Evolutionary conservation across 208 protist species (phyloP), one percentile per base, ranked within the genome.

Genomic region (Trypanosoma congolense): DNA sequence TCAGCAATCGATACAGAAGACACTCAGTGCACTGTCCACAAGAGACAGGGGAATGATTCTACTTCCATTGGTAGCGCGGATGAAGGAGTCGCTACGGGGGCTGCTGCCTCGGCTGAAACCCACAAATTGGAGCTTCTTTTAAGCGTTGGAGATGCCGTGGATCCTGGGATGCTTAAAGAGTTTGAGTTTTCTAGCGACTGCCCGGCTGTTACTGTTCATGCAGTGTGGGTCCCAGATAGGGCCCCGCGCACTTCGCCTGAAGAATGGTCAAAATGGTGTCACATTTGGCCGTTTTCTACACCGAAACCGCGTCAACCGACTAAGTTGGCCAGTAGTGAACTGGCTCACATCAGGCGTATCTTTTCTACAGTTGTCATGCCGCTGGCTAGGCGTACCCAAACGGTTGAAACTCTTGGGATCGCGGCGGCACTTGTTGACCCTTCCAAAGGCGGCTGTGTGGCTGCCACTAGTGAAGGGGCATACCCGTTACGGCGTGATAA

Each of bases 281-380:
- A 22, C 0, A 25, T 85, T 19, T 94, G 87, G 84, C 87, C 87
- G 0, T 58, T 94, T 31, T 64, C 83, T 3, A 44, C 76, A 3
- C 87, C 87, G 6, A 77, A 80, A 44, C 87, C 87, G 31, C 71
- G 54, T 26, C 56, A 50, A 12, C 46, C 40, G 0, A 31, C 38
- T 14, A 31, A 16, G n/a, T 65, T 77, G 2, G 59, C 70, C 1
- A 14, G 36, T 0, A 38, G 36, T 4, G 44, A 74, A 18, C 40
- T 65, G 0, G 42, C 19, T 9, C 22, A 50, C 22, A 71, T 73
- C 35, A 33, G 38, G 24, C 43, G 54, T 14, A 22, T 56, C 10
- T 60, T 60, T 44, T 22, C 24, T 38, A 45, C 57, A 12, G 25
- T 26, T 46, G 54, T 60, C n/a, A 25, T 66, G 61, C 52, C 61